Evolutionary conservation across 2,329 filamentous ascomycete genomes (phyloP).

Genomic region (Daldinia sp.): DNA sequence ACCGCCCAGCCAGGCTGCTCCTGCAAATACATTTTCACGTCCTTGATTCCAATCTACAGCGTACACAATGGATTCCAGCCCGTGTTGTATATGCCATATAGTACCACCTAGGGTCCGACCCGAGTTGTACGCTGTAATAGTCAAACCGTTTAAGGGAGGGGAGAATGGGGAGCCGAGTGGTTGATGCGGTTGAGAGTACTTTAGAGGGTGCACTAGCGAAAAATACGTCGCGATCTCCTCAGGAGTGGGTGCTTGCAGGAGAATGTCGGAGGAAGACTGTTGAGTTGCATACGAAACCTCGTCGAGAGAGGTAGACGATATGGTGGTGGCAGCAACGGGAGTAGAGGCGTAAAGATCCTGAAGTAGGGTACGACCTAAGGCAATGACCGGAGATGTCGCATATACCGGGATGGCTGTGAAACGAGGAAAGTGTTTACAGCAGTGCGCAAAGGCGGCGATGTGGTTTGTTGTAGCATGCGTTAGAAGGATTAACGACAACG

Average conservation of each 20-base stretch:
- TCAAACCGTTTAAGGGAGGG: conserved; percentile 88
- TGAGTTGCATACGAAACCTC: conserved; percentile 68
- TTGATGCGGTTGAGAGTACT: conserved; percentile 97
- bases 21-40: conserved; percentile 93
- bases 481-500: conserved; percentile 90
- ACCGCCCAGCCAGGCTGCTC: conserved; percentile 92
- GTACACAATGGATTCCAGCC: conserved; percentile 95
- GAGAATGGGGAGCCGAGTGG: conserved; percentile 88
- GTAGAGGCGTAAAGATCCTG: conserved; percentile 94
- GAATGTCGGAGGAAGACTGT: conserved; percentile 67
- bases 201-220: conserved; percentile 87
- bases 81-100: conserved; percentile 99
- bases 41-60: conserved; percentile 98
- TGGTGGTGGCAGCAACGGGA: conserved; percentile 86
- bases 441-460: conserved; percentile 93
- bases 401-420: conserved; percentile 95
- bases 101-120: conserved; percentile 96
- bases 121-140: conserved; percentile 95
- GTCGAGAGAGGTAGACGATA: conserved; percentile 78
- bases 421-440: conserved; percentile 93
- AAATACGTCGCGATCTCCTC: conserved; percentile 96
- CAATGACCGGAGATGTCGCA: conserved; percentile 92
- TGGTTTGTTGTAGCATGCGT: conserved; percentile 94
- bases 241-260: conserved; percentile 77
- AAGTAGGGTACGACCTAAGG: conserved; percentile 88